These are phyloP conservation scores for Citrus glauca DNA, from an alignment of 345 rosid species.

Conservation along the genomic window DNA sequence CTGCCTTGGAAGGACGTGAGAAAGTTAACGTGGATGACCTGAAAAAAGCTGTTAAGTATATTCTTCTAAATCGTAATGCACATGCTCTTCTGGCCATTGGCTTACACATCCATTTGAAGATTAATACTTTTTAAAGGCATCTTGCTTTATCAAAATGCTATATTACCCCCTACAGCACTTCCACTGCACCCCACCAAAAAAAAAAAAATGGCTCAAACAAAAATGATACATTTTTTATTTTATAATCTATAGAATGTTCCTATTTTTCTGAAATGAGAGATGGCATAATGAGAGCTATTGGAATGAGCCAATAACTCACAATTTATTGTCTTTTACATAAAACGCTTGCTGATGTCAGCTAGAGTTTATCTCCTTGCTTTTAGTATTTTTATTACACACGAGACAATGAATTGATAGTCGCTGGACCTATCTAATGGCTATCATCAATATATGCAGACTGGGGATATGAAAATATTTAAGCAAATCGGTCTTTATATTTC, in stretches of 20 bases:
- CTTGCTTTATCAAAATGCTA: background rate
- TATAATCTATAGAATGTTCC: background rate
- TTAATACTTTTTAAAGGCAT: background rate
- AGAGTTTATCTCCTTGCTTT: background rate
- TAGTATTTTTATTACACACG: background rate
- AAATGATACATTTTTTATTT: no score
- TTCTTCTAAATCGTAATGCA: constrained; percentile 21
- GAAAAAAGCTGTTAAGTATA: constrained; percentile 84
- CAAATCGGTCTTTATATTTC: background rate
- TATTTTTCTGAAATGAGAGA: background rate
- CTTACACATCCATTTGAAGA: background rate
- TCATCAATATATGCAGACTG: background rate
- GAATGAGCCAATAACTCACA: background rate
- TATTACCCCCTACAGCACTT: background rate
- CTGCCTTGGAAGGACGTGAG: constrained; percentile 93
- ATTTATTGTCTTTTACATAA: background rate
- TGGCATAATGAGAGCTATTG: background rate
- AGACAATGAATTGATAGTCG: background rate
- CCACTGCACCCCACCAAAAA: no score
- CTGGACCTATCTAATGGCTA: background rate
- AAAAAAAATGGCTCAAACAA: no score
- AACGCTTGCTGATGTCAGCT: background rate
- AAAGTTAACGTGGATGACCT: constrained; percentile 91
- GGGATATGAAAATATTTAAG: background rate
- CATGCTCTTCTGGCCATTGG: background rate